These are phyloP conservation scores for Scytalidium sp. DNA, from an alignment of 2,329 filamentous ascomycete genomes.

Conservation along the genomic window DNA sequence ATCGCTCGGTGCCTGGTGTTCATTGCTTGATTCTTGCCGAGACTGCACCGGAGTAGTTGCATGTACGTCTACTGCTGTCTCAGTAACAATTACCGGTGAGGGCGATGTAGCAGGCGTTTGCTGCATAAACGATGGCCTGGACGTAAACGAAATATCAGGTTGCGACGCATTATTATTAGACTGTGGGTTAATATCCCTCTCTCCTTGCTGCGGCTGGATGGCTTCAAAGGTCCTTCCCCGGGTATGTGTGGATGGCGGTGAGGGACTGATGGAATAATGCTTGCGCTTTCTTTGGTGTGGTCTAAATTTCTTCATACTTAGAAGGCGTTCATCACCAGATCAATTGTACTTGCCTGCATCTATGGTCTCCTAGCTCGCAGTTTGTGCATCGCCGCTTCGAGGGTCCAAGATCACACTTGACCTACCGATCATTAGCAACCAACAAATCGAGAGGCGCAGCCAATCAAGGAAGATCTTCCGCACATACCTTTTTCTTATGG, in stretches of 20 bases:
- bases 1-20: neutral
- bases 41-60: neutral
- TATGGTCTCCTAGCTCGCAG: slow-evolving; percentile 4
- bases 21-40: neutral
- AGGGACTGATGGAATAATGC: slow-evolving; percentile 4
- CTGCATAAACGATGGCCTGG: neutral
- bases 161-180: slow-evolving; percentile 1
- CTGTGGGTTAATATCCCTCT: neutral
- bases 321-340: neutral
- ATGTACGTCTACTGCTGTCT: slow-evolving; percentile 1
- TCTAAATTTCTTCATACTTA: neutral
- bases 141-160: neutral
- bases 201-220: neutral
- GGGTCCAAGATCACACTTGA: slow-evolving; percentile 4
- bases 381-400: slow-evolving; percentile 3
- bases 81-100: slow-evolving; percentile 1
- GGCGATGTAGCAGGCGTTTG: slow-evolving; percentile 2
- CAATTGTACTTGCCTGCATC: slow-evolving; percentile 3
- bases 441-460: neutral
- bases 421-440: slow-evolving; percentile 2
- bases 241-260: neutral
- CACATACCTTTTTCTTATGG: slow-evolving; percentile 5
- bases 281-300: slow-evolving; percentile 5
- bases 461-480: neutral
- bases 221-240: neutral